Percentiles rank a stretch among this genome's conserved stretches.
Evolutionary conservation across 306 rosid species (phyloP).

Genomic region (Quercus bicolor): DNA sequence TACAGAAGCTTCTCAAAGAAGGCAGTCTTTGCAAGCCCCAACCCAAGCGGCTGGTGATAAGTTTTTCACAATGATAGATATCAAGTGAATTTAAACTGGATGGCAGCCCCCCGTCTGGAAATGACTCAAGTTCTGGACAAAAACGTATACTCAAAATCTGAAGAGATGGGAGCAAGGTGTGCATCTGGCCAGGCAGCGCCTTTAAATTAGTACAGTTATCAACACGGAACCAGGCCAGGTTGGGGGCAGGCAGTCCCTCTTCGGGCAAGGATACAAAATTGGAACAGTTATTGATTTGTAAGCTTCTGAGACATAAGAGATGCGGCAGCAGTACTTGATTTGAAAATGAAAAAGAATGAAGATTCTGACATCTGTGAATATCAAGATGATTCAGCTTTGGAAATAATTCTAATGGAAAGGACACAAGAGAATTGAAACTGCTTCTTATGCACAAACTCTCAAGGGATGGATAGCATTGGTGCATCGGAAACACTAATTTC

Average conservation of each 20-base stretch:
- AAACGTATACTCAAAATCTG: accelerated
- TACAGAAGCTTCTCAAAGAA: background rate
- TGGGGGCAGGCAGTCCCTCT: conserved; percentile 17
- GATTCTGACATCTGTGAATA: background rate
- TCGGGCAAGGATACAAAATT: conserved; percentile 19
- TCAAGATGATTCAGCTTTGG: background rate
- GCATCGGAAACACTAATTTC: background rate
- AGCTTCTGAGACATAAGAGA: background rate
- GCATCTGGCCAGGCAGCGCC: conserved; percentile 19
- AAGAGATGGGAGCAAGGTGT: conserved; percentile 14
- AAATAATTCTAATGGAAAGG: conserved; percentile 4
- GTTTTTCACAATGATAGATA: background rate
- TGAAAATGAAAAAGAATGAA: conserved; percentile 6
- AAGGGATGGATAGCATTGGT: background rate
- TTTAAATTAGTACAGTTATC: background rate
- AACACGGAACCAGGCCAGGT: background rate
- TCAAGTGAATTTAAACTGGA: background rate
- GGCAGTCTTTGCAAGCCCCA: background rate
- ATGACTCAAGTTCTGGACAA: conserved; percentile 4
- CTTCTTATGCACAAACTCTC: background rate
- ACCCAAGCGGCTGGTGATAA: background rate
- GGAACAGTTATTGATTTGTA: background rate
- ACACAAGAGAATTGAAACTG: background rate
- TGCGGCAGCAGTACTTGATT: background rate
- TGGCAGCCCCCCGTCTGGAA: conserved; percentile 1